These are phyloP conservation scores for Candida nemodendra DNA, from an alignment of 805 yeast species.

Conservation along the genomic window DNA sequence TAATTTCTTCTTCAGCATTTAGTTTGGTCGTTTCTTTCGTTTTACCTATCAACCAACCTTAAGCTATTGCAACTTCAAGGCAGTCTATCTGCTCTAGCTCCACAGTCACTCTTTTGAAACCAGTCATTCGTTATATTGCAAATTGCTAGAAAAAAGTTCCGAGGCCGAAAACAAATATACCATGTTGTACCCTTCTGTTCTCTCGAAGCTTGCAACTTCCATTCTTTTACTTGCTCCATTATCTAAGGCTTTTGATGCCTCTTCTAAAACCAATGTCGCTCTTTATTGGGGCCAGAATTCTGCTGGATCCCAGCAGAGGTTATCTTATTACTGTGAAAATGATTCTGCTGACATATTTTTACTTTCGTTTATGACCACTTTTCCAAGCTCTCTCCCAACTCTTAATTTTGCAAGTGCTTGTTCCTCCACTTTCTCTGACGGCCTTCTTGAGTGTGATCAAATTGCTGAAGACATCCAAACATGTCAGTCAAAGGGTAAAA, in stretches of 20 bases:
- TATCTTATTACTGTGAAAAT: slow-evolving; percentile 62
- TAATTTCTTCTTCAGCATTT: too few relatives aligned
- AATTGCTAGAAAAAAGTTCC: too few relatives aligned
- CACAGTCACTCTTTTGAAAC: slow-evolving; percentile 3
- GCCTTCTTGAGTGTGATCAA: slow-evolving; percentile 39
- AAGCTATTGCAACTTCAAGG: too few relatives aligned
- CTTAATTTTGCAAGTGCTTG: slow-evolving; percentile 60
- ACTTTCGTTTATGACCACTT: slow-evolving; percentile 65
- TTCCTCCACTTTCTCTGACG: slow-evolving; percentile 38
- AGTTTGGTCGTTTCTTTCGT: too few relatives aligned
- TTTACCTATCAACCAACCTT: too few relatives aligned
- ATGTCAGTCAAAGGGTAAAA: slow-evolving; percentile 80
- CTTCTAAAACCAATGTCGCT: slow-evolving; percentile 59
- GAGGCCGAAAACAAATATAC: too few relatives aligned
- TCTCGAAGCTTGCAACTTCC: slow-evolving; percentile 11
- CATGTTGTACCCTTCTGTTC: slow-evolving; percentile 4
- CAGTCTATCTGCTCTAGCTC: background rate
- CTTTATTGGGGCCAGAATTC: slow-evolving; percentile 90
- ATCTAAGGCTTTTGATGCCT: slow-evolving; percentile 31
- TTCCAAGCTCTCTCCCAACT: slow-evolving; percentile 48
- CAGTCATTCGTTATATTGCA: slow-evolving; percentile 1
- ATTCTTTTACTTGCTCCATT: slow-evolving; percentile 12
- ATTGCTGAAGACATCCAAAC: slow-evolving; percentile 63
- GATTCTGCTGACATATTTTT: slow-evolving; percentile 70
- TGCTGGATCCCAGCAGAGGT: slow-evolving; percentile 51